A percentile compares a stretch with the other conserved stretches of the same genome.
Conservation (phyloP, 2,329 filamentous ascomycete genomes). For the Incumbomyces delicatus region DNA sequence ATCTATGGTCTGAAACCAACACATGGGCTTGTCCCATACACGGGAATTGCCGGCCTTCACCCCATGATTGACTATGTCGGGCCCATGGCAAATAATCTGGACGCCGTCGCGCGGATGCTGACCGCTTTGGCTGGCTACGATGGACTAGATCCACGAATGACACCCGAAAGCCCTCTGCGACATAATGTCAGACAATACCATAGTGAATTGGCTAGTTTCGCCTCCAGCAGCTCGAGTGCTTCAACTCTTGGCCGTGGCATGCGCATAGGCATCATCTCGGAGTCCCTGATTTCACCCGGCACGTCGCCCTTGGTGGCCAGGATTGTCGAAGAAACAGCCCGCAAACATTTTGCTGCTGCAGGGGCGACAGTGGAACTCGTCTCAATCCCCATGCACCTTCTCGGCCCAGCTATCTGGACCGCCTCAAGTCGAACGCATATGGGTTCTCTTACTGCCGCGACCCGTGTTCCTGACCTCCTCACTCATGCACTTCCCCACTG, state of each 20-base stretch:
- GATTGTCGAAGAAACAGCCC: slow-evolving; percentile 29
- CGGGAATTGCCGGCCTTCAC: slow-evolving; percentile 34
- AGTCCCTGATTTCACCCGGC: slow-evolving; percentile 32
- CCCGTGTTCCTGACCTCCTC: slow-evolving; percentile 25
- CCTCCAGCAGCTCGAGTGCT: slow-evolving; percentile 1
- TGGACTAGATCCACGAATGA: slow-evolving; percentile 38
- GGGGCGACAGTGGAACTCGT: slow-evolving; percentile 39
- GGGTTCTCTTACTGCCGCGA: slow-evolving; percentile 24
- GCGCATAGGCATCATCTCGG: slow-evolving; percentile 38
- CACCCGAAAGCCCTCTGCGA: slow-evolving; percentile 30
- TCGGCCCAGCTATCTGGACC: slow-evolving; percentile 42
- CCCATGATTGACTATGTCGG: slow-evolving; percentile 38
- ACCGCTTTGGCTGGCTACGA: slow-evolving; percentile 40
- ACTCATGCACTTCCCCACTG: slow-evolving; percentile 26
- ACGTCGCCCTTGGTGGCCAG: slow-evolving; percentile 31
- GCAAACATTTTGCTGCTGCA: slow-evolving; percentile 28
- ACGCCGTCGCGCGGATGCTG: slow-evolving; percentile 36
- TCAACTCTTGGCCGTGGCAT: slow-evolving; percentile 29
- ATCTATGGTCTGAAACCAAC: slow-evolving; percentile 41
- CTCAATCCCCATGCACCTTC: slow-evolving; percentile 39
- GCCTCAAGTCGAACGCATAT: slow-evolving; percentile 28
- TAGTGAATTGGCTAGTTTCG: slow-evolving; percentile 17
- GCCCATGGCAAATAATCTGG: slow-evolving; percentile 35
- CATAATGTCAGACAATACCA: slow-evolving; percentile 27
- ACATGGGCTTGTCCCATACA: slow-evolving; percentile 42